Evolutionary conservation across 2,329 filamentous ascomycete species (phyloP).

Genomic region (Aspergillus candidus): DNA sequence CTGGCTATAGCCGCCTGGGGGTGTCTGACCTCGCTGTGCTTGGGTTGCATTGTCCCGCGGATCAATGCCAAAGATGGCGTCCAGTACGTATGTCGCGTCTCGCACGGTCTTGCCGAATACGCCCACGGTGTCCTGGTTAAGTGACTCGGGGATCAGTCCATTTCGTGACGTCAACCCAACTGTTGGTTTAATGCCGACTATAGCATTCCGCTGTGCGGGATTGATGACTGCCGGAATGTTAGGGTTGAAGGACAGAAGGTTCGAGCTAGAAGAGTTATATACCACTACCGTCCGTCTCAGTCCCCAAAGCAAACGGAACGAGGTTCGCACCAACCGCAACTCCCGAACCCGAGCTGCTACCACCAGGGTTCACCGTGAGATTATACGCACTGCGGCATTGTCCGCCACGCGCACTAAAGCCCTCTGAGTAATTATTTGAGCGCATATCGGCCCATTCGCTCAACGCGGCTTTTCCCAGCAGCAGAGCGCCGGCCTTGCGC

Average conservation of each 20-base stretch:
- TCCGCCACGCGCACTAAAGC: conserved; percentile 59
- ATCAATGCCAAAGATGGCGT: conserved; percentile 63
- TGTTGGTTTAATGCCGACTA: conserved; percentile 72
- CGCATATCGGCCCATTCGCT: conserved; percentile 73
- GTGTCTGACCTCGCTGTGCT: conserved; percentile 51
- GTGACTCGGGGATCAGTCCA: conserved; percentile 59
- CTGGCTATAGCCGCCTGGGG: conserved; percentile 51
- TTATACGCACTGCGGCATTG: conserved; percentile 64
- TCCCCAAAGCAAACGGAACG: conserved; percentile 61
- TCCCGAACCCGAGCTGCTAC: conserved; percentile 62
- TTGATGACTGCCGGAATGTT: conserved; percentile 63
- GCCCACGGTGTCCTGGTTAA: conserved; percentile 65
- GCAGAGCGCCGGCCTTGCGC: conserved; percentile 59
- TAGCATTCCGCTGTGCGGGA: conserved; percentile 61
- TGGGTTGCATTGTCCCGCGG: conserved; percentile 59
- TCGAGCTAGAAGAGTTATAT: conserved; percentile 10
- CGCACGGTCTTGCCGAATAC: conserved; percentile 60
- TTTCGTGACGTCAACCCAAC: conserved; percentile 63
- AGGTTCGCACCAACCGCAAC: conserved; percentile 59
- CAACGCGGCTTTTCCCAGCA: conserved; percentile 65
- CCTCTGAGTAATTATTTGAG: conserved; percentile 60
- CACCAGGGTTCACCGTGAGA: conserved; percentile 61
- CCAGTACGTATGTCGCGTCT: conserved; percentile 62
- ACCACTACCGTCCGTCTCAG: conserved; percentile 66
- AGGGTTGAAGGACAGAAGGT: no score